Percentiles rank a stretch among this genome's conserved stretches.
phyloP scores from a whole-genome alignment of 73 alveolate genomes.

The Durusdinium trenchii region DNA sequence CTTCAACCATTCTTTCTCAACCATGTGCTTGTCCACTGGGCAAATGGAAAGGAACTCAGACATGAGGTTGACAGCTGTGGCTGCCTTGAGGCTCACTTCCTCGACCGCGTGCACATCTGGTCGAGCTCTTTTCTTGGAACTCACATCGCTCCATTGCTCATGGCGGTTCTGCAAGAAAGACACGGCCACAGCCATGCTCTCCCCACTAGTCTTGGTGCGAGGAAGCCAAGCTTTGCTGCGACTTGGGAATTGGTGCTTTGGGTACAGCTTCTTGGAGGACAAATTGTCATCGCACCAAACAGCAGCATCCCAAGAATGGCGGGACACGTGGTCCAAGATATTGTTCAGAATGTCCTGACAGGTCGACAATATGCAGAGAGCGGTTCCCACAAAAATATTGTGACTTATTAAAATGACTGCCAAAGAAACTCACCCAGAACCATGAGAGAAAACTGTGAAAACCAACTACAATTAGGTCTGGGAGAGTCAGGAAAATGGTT shows the following conservation, averaged over 20 bases:
- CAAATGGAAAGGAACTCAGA: not conserved
- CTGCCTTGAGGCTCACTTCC: not conserved
- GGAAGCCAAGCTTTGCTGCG: not conserved
- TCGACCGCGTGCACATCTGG: not conserved
- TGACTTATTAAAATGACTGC: too few species aligned
- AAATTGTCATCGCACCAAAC: conserved; percentile 28
- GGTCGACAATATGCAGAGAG: not conserved
- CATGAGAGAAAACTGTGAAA: too few species aligned
- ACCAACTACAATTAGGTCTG: too few species aligned
- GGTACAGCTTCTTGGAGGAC: not conserved
- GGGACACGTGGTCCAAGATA: not conserved
- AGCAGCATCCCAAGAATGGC: not conserved
- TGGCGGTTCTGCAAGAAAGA: not conserved
- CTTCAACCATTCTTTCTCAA: not conserved
- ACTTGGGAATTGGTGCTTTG: not conserved
- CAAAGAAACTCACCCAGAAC: too few species aligned
- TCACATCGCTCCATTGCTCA: not conserved
- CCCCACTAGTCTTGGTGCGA: not conserved
- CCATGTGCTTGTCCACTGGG: not conserved
- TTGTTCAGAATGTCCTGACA: not conserved
- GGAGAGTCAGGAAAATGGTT: too few species aligned
- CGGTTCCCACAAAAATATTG: not conserved
- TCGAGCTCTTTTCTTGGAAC: not conserved
- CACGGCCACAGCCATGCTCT: not conserved
- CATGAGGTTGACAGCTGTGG: not conserved